Percentiles rank a stretch among this genome's conserved stretches.
These are phyloP conservation scores for Wallacemonas sp. DNA, from an alignment of 208 protist species.

Conservation along the genomic window DNA sequence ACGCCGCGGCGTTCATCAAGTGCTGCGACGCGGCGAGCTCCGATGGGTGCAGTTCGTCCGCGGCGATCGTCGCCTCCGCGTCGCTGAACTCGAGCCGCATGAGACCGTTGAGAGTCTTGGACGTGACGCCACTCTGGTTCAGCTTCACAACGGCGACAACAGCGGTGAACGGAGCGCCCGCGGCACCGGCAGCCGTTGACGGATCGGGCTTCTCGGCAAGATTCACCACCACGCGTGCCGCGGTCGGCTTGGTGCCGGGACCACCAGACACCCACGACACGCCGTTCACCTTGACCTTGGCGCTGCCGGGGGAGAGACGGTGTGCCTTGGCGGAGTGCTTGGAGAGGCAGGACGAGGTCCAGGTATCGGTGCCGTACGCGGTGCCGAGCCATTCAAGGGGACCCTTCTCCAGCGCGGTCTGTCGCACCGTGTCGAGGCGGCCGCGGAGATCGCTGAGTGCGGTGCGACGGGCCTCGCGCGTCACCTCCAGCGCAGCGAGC, in stretches of 20 bases:
- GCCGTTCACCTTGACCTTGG: neutral
- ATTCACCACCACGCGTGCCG: conserved; percentile 27
- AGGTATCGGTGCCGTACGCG: conserved; percentile 27
- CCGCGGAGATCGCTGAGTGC: conserved; percentile 23
- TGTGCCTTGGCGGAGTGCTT: conserved; percentile 1
- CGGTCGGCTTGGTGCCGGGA: neutral
- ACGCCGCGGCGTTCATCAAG: conserved; percentile 64
- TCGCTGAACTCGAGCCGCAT: conserved; percentile 33
- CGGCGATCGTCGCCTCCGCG: conserved; percentile 30
- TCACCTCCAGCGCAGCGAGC: neutral
- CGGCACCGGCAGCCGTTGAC: neutral
- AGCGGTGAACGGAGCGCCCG: neutral
- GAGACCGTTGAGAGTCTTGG: conserved; percentile 35
- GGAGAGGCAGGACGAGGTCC: conserved; percentile 16
- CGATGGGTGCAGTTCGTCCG: conserved; percentile 20
- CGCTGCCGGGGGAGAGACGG: neutral
- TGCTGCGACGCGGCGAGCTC: conserved; percentile 49
- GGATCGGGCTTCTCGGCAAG: neutral
- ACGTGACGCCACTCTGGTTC: conserved; percentile 33
- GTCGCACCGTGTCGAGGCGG: conserved; percentile 22
- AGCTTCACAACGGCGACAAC: conserved; percentile 30
- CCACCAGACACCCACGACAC: conserved; percentile 18
- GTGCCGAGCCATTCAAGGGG: conserved; percentile 39
- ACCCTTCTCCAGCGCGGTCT: conserved; percentile 21
- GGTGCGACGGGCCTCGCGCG: conserved; percentile 16